phyloP scores from a whole-genome alignment of 208 protist genomes.

The Zelonia costaricensis region DNA sequence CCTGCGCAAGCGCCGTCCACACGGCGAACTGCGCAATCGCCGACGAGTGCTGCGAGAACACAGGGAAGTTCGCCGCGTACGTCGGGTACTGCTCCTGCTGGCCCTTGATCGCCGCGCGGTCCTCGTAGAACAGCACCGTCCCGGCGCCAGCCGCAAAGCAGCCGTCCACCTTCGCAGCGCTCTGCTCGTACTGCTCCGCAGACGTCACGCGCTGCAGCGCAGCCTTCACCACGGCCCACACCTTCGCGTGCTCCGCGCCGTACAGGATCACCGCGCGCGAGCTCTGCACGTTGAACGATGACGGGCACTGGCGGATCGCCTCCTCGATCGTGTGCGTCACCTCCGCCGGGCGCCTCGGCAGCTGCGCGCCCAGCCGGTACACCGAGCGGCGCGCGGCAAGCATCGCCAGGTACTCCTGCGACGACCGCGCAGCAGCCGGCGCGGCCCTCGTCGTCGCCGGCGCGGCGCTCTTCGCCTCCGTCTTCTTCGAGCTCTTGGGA shows the following conservation, averaged over 20 bases:
- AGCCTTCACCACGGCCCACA: constrained; percentile 39
- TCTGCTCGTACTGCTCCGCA: constrained; percentile 8
- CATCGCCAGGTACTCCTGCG: too few relatives aligned
- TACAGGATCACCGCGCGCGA: constrained; percentile 51
- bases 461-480: too few relatives aligned
- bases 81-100: constrained; percentile 31
- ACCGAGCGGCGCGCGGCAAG: constrained; percentile 34
- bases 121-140: constrained; percentile 50
- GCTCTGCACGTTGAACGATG: constrained; percentile 51
- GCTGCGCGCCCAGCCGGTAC: constrained; percentile 33
- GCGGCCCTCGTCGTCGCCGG: too few relatives aligned
- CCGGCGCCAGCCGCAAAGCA: constrained; percentile 38
- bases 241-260: constrained; percentile 37
- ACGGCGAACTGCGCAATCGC: constrained; percentile 45
- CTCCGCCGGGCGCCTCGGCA: constrained; percentile 32
- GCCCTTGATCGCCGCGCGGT: constrained; percentile 8
- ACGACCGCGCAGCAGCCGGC: too few relatives aligned
- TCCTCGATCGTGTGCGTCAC: constrained; percentile 32
- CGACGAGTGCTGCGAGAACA: constrained; percentile 28
- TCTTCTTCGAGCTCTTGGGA: too few relatives aligned
- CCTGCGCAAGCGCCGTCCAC: constrained; percentile 42
- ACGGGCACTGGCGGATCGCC: constrained; percentile 33
- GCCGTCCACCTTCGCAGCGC: constrained; percentile 27
- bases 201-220: constrained; percentile 19
- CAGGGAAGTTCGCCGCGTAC: constrained; percentile 37